Percentiles rank a stretch among this genome's conserved stretches.
Conservation (phyloP, 768 basidiomycete genomes). For the Rhizopogon sp. region DNA sequence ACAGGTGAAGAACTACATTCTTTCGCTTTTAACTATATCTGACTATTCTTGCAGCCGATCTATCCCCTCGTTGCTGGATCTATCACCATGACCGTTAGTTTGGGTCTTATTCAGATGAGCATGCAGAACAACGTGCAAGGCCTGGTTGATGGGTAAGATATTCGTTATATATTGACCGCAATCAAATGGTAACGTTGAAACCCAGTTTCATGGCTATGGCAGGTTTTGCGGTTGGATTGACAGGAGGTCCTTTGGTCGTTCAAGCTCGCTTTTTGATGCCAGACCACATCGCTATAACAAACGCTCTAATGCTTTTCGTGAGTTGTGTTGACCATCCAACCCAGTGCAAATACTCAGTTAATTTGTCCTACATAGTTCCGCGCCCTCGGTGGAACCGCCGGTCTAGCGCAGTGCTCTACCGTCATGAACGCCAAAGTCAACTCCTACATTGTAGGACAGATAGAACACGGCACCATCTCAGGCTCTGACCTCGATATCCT, state of each 20-base stretch:
- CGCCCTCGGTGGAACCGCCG: conserved; percentile 46
- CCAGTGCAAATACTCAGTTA: background rate
- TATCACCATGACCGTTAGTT: conserved; percentile 30
- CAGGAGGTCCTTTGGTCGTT: conserved; percentile 31
- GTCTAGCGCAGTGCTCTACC: conserved; percentile 49
- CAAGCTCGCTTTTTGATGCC: conserved; percentile 44
- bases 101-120: conserved; percentile 39
- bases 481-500: conserved; percentile 23
- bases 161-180: background rate
- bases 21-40: background rate
- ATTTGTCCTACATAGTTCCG: conserved; percentile 30
- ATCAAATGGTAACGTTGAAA: background rate
- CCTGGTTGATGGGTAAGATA: conserved; percentile 31
- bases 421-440: conserved; percentile 40
- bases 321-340: conserved; percentile 9
- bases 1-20: conserved; percentile 26
- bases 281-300: conserved; percentile 36
- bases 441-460: conserved; percentile 22
- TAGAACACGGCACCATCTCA: conserved; percentile 25
- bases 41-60: conserved; percentile 28
- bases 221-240: conserved; percentile 40
- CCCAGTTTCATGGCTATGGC: conserved; percentile 39
- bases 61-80: conserved; percentile 36
- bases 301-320: conserved; percentile 41
- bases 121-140: conserved; percentile 32